Evolutionary conservation across 106 monocot species (phyloP).

Genomic region (Dendrobium catenatum): DNA sequence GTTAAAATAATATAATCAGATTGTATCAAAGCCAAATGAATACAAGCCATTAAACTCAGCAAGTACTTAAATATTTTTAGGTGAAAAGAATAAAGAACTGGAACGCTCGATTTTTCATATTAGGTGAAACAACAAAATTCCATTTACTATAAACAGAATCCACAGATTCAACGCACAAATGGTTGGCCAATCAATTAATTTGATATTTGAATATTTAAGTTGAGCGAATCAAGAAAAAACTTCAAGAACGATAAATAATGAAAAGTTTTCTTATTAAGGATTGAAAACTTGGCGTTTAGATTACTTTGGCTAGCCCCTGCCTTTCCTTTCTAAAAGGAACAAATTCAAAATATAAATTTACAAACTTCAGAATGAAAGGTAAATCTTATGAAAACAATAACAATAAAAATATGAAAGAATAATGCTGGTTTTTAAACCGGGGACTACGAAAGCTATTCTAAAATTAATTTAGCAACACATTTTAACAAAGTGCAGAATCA

Average conservation of each 20-base stretch:
- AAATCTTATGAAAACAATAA: not conserved
- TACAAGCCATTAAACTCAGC: not conserved
- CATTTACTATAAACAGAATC: not conserved
- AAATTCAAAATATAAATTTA: not conserved
- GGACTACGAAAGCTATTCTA: not conserved
- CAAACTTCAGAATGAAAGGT: not conserved
- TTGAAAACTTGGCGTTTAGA: not conserved
- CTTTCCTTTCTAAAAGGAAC: not conserved
- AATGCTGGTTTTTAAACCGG: not conserved
- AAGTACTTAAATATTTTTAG: not conserved
- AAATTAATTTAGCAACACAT: not conserved
- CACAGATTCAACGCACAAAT: not conserved
- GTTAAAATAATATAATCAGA: not conserved
- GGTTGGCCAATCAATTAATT: not conserved
- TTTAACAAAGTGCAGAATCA: not conserved
- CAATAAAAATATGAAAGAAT: not conserved
- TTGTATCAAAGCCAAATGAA: not conserved
- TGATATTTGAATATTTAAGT: not conserved
- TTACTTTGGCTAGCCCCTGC: not conserved
- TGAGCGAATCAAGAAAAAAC: not conserved
- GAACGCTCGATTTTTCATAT: not conserved
- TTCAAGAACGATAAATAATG: not conserved
- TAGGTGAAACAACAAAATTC: not conserved
- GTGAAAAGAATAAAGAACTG: not conserved
- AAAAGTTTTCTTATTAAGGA: not conserved